Conservation (phyloP, 2,329 filamentous ascomycete genomes). For the Colletotrichum truncatum region DNA sequence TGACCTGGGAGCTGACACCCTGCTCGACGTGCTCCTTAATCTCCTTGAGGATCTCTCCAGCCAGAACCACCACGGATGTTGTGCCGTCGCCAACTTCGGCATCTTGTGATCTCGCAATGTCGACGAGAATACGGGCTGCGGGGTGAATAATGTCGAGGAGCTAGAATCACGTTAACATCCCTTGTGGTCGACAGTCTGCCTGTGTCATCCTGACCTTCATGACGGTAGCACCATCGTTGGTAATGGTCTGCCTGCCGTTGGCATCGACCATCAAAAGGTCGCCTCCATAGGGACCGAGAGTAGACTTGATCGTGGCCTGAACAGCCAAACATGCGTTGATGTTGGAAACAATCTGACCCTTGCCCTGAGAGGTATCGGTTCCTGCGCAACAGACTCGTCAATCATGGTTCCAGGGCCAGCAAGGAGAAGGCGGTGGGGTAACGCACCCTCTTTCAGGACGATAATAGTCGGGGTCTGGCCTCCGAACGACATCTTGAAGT, state of each 20-base stretch:
- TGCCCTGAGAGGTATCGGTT: conserved; percentile 96
- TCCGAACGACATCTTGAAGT: conserved; percentile 85
- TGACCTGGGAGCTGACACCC: conserved; percentile 95
- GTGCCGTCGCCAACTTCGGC: conserved; percentile 98
- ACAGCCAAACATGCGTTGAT: conserved; percentile 98
- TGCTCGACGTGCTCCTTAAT: conserved; percentile 96
- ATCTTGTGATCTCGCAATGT: conserved; percentile 98
- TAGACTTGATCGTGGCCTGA: conserved; percentile 94
- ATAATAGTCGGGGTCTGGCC: conserved; percentile 98
- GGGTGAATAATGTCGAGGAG: conserved; percentile 98
- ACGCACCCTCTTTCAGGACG: conserved; percentile 93
- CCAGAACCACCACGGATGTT: conserved; percentile 95
- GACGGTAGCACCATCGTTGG: conserved; percentile 97
- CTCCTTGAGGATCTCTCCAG: conserved; percentile 98
- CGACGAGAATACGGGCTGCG: conserved; percentile 94
- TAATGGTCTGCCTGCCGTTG: conserved; percentile 97
- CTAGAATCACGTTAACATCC: conserved; percentile 50
- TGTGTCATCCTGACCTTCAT: conserved; percentile 80
- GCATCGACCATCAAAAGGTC: conserved; percentile 95
- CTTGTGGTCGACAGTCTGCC: background rate
- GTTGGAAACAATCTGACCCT: conserved; percentile 95
- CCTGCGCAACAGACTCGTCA: conserved; percentile 60
- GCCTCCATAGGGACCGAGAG: conserved; percentile 94
- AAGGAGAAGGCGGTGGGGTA: conserved; percentile 48
- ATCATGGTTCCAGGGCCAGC: conserved; percentile 33